Evolutionary conservation across 2,329 filamentous ascomycete genomes (phyloP).

Genomic region (Arthrobotrys entomopaga): DNA sequence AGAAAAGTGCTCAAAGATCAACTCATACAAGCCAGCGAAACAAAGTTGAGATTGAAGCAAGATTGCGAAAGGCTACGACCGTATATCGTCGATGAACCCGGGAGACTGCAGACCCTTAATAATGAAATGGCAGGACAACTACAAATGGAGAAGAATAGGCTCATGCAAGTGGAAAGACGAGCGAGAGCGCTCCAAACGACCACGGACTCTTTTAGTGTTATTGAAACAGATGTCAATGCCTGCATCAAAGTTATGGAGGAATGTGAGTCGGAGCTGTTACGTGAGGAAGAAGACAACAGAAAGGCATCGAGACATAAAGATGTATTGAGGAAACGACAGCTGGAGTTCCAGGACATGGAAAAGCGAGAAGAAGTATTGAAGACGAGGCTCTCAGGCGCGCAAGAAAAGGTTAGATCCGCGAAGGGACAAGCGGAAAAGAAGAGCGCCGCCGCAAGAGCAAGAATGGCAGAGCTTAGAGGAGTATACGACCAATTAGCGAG

Average conservation of each 20-base stretch:
- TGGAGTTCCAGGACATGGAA: conserved; percentile 91
- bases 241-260: conserved; percentile 92
- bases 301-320: conserved; percentile 84
- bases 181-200: conserved; percentile 92
- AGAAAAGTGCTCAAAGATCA: conserved; percentile 58
- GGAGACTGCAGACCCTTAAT: conserved; percentile 81
- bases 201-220: conserved; percentile 85
- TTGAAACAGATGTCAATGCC: conserved; percentile 83
- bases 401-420: conserved; percentile 84
- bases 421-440: conserved; percentile 83
- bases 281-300: conserved; percentile 89
- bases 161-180: conserved; percentile 86
- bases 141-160: conserved; percentile 80
- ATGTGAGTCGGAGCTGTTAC: conserved; percentile 81
- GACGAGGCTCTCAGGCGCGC: conserved; percentile 85
- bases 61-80: conserved; percentile 90
- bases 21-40: conserved; percentile 47
- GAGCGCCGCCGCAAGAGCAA: conserved; percentile 80
- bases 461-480: conserved; percentile 87
- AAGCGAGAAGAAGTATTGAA: conserved; percentile 82
- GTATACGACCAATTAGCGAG: conserved; percentile 83
- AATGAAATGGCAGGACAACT: conserved; percentile 83
- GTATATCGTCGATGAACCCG: conserved; percentile 89
- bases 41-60: conserved; percentile 74
- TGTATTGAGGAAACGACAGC: conserved; percentile 84